A percentile compares a stretch with the other conserved stretches of the same genome.
phyloP scores from a whole-genome alignment of 345 rosid species.

The Arabis hirsuta region DNA sequence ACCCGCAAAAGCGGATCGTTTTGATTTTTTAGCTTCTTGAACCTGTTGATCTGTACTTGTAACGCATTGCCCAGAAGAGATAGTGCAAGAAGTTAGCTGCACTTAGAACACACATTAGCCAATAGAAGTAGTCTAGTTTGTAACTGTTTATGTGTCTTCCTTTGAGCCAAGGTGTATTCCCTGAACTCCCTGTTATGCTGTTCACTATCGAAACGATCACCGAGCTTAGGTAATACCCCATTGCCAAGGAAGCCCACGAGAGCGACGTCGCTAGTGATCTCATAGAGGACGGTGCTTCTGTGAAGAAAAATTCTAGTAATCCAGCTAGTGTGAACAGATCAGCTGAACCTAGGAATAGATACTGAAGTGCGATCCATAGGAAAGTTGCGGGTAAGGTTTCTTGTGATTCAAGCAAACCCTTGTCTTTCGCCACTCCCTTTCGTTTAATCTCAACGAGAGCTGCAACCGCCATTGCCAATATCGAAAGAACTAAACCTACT shows the following conservation, averaged over 20 bases:
- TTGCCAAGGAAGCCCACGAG: constrained; percentile 72
- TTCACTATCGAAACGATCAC: constrained; percentile 70
- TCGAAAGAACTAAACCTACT: constrained; percentile 64
- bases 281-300: constrained; percentile 77
- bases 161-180: constrained; percentile 65
- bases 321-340: constrained; percentile 86
- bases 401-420: constrained; percentile 50
- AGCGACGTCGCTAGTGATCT: constrained; percentile 79
- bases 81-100: constrained; percentile 76
- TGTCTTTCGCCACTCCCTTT: constrained; percentile 57
- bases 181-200: constrained; percentile 50
- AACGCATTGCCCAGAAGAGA: constrained; percentile 82
- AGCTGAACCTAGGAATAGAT: constrained; percentile 76
- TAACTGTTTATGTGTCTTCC: constrained; percentile 82
- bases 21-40: constrained; percentile 25
- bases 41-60: constrained; percentile 58
- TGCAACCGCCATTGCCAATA: constrained; percentile 72
- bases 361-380: constrained; percentile 78
- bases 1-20: not conserved
- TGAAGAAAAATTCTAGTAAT: constrained; percentile 73
- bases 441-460: constrained; percentile 75
- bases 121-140: constrained; percentile 74
- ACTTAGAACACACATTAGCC: constrained; percentile 85
- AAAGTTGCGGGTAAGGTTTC: constrained; percentile 59
- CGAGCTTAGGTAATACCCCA: constrained; percentile 77